phyloP scores from a whole-genome alignment of 805 yeast genomes.

The Sugiyamaella floridensis region DNA sequence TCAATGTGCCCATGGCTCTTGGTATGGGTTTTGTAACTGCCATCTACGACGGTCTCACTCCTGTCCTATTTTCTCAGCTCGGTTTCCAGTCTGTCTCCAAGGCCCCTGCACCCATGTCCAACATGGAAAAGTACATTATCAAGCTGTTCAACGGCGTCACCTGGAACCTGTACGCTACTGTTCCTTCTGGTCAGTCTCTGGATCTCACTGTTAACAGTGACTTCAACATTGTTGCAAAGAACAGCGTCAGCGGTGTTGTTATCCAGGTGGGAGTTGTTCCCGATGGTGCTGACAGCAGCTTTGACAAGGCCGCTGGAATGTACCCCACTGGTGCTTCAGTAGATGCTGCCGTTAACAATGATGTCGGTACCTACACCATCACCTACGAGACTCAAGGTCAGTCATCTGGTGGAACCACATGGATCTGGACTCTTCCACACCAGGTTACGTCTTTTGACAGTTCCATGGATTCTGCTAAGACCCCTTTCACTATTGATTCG shows the following conservation, averaged over 20 bases:
- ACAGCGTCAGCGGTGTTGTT: conserved; percentile 37
- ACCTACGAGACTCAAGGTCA: conserved; percentile 44
- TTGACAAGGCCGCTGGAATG: conserved; percentile 64
- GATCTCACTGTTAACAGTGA: conserved; percentile 31
- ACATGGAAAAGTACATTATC: conserved; percentile 36
- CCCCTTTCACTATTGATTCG: conserved; percentile 37
- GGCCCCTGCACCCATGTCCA: conserved; percentile 28
- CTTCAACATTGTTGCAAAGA: conserved; percentile 33
- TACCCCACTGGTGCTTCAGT: conserved; percentile 48
- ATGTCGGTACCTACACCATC: conserved; percentile 44
- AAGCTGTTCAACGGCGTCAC: conserved; percentile 35
- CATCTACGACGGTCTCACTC: conserved; percentile 44
- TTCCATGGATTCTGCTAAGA: conserved; percentile 26
- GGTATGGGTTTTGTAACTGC: conserved; percentile 82
- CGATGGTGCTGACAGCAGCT: conserved; percentile 26
- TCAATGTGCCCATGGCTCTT: conserved; percentile 59
- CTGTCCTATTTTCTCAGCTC: conserved; percentile 40
- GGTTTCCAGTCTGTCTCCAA: conserved; percentile 39
- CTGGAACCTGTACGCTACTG: conserved; percentile 49
- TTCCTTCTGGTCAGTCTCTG: conserved; percentile 30
- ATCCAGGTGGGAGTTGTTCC: conserved; percentile 57
- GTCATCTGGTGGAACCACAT: conserved; percentile 36
- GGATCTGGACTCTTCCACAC: conserved; percentile 65
- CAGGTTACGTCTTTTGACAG: conserved; percentile 43
- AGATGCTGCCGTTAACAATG: conserved; percentile 41